phyloP scores from a whole-genome alignment of 257 asterid species.

The Solanum habrochaites region DNA sequence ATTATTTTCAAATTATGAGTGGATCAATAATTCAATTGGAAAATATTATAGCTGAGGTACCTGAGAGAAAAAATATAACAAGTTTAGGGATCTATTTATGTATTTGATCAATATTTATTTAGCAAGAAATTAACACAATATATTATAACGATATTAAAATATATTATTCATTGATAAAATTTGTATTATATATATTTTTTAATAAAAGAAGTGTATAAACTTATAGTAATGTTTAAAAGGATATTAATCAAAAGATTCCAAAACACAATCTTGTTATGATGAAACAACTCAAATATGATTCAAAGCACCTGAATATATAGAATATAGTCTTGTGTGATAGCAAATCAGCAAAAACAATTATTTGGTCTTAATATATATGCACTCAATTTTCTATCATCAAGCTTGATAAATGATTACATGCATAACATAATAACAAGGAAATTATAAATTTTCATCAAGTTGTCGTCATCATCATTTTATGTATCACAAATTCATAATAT shows the following conservation, averaged over 20 bases:
- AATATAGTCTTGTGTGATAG: constrained; percentile 1
- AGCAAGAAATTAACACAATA: too few relatives aligned
- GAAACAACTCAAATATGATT: background rate
- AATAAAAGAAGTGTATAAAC: background rate
- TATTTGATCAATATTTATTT: too few relatives aligned
- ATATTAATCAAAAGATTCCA: background rate
- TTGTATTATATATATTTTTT: background rate
- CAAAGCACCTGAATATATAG: background rate
- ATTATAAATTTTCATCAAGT: background rate
- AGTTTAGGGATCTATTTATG: too few relatives aligned
- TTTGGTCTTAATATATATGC: background rate
- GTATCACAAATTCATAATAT: background rate
- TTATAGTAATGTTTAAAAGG: background rate
- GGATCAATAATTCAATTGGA: too few relatives aligned
- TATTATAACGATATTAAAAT: too few relatives aligned
- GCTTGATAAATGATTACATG: background rate
- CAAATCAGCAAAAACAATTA: background rate
- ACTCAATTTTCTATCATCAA: background rate
- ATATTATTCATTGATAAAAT: too few relatives aligned
- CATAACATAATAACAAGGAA: background rate
- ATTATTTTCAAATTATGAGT: too few relatives aligned
- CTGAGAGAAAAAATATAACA: too few relatives aligned
- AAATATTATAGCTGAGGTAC: too few relatives aligned
- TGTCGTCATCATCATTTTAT: constrained; percentile 6
- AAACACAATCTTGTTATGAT: background rate